phyloP scores from a whole-genome alignment of 495 filamentous ascomycete genomes.

The Penicillium subrubescens region DNA sequence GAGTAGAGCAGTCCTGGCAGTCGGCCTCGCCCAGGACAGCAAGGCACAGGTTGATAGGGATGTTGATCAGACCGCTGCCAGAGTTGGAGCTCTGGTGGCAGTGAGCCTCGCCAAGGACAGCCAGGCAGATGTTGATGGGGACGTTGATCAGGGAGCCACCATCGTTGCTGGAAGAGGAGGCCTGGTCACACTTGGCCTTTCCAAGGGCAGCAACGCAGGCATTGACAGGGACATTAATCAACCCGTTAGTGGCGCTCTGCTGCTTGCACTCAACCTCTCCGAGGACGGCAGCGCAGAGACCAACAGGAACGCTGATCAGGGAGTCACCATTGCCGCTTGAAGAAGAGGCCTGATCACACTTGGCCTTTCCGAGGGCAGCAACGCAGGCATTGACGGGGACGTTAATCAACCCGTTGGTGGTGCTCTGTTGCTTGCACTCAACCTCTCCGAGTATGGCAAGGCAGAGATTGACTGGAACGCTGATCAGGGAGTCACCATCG shows the following conservation, averaged over 20 bases:
- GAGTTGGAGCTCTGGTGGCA: slow-evolving; percentile 20
- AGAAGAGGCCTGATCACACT: slow-evolving; percentile 33
- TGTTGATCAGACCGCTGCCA: slow-evolving; percentile 26
- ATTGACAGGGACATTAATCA: slow-evolving; percentile 35
- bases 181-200: slow-evolving; percentile 35
- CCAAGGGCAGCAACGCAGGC: slow-evolving; percentile 32
- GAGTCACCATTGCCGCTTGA: slow-evolving; percentile 17
- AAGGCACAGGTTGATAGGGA: slow-evolving; percentile 33
- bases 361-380: slow-evolving; percentile 31
- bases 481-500: slow-evolving; percentile 29
- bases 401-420: slow-evolving; percentile 27
- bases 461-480: slow-evolving; percentile 30
- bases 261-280: slow-evolving; percentile 32
- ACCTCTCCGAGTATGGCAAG: slow-evolving; percentile 28
- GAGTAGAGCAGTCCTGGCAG: slow-evolving; percentile 11
- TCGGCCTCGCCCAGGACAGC: slow-evolving; percentile 30
- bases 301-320: slow-evolving; percentile 33
- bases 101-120: slow-evolving; percentile 30
- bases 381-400: slow-evolving; percentile 32
- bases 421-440: slow-evolving; percentile 27
- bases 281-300: slow-evolving; percentile 29
- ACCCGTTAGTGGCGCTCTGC: slow-evolving; percentile 14
- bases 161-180: slow-evolving; percentile 15
- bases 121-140: slow-evolving; percentile 33
- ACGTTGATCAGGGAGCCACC: slow-evolving; percentile 33